A percentile compares a stretch with the other conserved stretches of the same genome.
Evolutionary conservation across 1,284 basidiomycete genomes (phyloP).

Genomic region (Puccinia polysora): DNA sequence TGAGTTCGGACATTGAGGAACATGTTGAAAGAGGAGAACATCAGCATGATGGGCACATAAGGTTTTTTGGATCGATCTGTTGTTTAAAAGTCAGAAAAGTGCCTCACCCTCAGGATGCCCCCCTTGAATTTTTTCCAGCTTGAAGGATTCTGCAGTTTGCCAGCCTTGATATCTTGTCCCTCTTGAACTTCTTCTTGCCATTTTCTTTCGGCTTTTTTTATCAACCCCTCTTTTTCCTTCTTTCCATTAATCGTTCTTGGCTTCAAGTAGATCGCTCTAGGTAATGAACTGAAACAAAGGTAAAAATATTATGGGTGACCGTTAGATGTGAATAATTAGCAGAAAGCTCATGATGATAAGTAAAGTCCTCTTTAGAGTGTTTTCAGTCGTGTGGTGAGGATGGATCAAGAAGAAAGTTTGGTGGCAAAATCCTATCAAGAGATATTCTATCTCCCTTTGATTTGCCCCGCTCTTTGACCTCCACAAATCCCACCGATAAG

Average conservation of each 20-base stretch:
- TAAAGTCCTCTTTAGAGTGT: no score
- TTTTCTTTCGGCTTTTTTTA: conserved; percentile 40
- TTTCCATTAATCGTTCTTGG: conserved; percentile 26
- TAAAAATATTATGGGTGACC: background rate
- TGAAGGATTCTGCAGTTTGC: conserved; percentile 25
- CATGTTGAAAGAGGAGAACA: background rate
- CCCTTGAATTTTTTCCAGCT: conserved; percentile 42
- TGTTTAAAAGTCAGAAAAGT: background rate
- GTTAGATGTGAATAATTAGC: no score
- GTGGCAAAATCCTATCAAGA: no score
- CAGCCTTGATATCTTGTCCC: conserved; percentile 24
- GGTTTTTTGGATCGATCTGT: background rate
- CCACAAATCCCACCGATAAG: no score
- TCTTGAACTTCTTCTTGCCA: conserved; percentile 38
- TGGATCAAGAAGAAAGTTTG: no score
- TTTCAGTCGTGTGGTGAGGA: no score
- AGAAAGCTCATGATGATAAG: no score
- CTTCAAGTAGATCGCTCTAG: conserved; percentile 35
- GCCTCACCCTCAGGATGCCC: conserved; percentile 14
- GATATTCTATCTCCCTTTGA: no score
- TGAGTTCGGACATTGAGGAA: background rate
- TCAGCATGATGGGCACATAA: background rate
- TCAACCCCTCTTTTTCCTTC: conserved; percentile 21
- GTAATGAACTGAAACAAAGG: conserved; percentile 10
- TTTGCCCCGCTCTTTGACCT: no score